Evolutionary conservation across 768 basidiomycete species (phyloP).

Genomic region (Peribolospora kevripleyi): DNA sequence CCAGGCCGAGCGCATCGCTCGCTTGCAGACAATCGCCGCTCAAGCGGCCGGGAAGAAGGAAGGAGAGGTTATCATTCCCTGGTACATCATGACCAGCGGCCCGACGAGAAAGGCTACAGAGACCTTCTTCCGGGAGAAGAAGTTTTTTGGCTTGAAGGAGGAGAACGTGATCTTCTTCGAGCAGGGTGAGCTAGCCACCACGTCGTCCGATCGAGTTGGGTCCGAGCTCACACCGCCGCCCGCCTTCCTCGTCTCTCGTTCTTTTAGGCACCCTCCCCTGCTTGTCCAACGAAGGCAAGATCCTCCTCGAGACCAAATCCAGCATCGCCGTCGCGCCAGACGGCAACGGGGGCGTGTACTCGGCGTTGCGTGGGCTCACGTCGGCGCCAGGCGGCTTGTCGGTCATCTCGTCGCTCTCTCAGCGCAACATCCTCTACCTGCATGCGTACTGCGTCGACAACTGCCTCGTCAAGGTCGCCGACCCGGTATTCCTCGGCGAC

Average conservation of each 20-base stretch:
- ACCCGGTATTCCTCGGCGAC: conserved; percentile 90
- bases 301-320: conserved; percentile 55
- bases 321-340: conserved; percentile 86
- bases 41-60: conserved; percentile 23
- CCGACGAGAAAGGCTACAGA: conserved; percentile 76
- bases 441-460: conserved; percentile 98
- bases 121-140: conserved; percentile 49
- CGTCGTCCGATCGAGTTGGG: background rate
- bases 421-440: conserved; percentile 57
- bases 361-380: conserved; percentile 41
- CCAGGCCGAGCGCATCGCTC: conserved; percentile 84
- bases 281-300: conserved; percentile 76
- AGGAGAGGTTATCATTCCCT: conserved; percentile 47
- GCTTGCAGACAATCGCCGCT: conserved; percentile 54
- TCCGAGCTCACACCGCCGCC: background rate
- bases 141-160: conserved; percentile 54
- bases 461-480: conserved; percentile 88
- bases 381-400: conserved; percentile 35
- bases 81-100: conserved; percentile 99
- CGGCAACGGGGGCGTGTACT: conserved; percentile 92
- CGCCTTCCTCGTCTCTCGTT: background rate
- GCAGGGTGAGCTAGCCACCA: conserved; percentile 39
- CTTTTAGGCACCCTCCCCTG: conserved; percentile 63
- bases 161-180: conserved; percentile 80
- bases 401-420: conserved; percentile 58